Evolutionary conservation across 805 yeast genomes (phyloP).

Genomic region (Ogataea wickerhamii): DNA sequence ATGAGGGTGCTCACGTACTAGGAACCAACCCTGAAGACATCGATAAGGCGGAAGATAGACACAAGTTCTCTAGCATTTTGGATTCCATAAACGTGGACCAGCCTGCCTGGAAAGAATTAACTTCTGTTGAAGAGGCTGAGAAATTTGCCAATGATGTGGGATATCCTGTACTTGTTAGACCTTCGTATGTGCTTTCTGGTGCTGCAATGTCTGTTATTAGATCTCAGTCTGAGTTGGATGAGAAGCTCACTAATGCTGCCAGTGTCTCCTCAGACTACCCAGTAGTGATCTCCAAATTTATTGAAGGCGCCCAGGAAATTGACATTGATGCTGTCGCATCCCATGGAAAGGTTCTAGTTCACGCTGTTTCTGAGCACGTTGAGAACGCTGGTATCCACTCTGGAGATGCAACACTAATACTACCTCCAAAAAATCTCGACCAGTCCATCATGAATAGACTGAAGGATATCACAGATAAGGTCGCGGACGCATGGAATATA

Average conservation of each 20-base stretch:
- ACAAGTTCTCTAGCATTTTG: constrained; percentile 90
- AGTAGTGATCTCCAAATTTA: constrained; percentile 93
- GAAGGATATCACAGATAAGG: constrained; percentile 87
- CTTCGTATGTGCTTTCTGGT: constrained; percentile 95
- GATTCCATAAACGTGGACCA: constrained; percentile 93
- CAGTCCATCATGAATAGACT: constrained; percentile 65
- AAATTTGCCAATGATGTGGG: constrained; percentile 80
- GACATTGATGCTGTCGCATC: constrained; percentile 96
- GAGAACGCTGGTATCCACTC: constrained; percentile 99
- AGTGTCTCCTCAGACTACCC: constrained; percentile 95
- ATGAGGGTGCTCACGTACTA: constrained; percentile 78
- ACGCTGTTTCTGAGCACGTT: constrained; percentile 95
- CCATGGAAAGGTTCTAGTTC: constrained; percentile 84
- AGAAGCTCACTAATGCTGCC: constrained; percentile 82
- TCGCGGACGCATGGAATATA: constrained; percentile 89
- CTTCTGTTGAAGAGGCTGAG: constrained; percentile 82
- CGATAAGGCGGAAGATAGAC: constrained; percentile 97
- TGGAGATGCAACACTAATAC: constrained; percentile 94
- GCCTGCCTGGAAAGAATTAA: constrained; percentile 96
- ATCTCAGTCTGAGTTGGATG: constrained; percentile 72
- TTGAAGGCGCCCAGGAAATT: constrained; percentile 93
- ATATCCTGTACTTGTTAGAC: constrained; percentile 95
- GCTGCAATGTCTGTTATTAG: constrained; percentile 97
- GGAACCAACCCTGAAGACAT: constrained; percentile 95
- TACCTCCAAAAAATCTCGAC: constrained; percentile 84